Conservation (phyloP, 1,284 basidiomycete genomes). For the Trametes hirsuta region DNA sequence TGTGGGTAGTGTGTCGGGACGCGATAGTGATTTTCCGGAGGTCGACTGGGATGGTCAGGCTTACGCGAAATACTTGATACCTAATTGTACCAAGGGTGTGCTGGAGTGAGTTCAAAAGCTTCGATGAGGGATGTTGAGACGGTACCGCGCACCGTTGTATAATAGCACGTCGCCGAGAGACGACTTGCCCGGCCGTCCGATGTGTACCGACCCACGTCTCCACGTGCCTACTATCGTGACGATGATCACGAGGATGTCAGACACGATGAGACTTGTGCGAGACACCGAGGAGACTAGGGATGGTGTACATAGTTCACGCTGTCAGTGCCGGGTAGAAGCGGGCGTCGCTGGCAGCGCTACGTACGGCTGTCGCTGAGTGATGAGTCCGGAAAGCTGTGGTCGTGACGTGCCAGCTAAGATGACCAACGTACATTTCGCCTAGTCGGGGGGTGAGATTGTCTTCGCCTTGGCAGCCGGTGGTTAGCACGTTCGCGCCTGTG, state of each 20-base stretch:
- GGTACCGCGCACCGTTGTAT: background rate
- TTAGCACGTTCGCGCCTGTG: background rate
- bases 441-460: background rate
- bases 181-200: background rate
- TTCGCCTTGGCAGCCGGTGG: background rate
- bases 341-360: no score
- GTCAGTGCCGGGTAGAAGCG: no score
- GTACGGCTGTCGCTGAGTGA: no score
- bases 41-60: background rate
- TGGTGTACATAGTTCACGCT: no score
- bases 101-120: background rate
- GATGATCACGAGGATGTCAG: background rate
- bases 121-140: background rate
- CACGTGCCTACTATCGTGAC: background rate
- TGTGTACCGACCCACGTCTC: background rate
- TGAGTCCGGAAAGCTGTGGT: no score
- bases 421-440: no score
- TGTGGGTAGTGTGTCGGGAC: background rate
- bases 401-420: no score
- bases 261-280: background rate
- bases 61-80: background rate
- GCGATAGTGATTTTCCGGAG: background rate
- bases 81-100: background rate
- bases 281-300: background rate
- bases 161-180: background rate